A percentile compares a stretch with the other conserved stretches of the same genome.
Conservation (phyloP, 352 stramenopile species). For the Albugo candida region DNA sequence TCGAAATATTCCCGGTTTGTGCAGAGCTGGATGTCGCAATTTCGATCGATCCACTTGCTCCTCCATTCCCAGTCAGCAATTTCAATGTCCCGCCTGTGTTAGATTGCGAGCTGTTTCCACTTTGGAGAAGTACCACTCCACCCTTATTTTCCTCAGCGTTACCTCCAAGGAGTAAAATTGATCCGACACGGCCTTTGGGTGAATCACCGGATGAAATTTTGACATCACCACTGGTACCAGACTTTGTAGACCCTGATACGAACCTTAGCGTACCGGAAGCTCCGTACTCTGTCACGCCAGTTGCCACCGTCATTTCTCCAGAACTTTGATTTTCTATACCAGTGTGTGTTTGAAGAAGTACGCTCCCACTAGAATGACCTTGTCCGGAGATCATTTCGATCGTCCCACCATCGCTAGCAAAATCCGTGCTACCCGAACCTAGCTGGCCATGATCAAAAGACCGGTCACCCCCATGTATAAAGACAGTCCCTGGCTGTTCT, state of each 20-base stretch:
- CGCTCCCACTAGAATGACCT: background rate
- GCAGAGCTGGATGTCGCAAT: constrained; percentile 1
- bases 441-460: no score
- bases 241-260: background rate
- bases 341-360: background rate
- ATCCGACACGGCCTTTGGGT: background rate
- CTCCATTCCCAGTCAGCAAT: constrained; percentile 11
- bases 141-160: constrained; percentile 13
- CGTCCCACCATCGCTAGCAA: no score
- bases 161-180: background rate
- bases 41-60: background rate
- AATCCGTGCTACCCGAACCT: no score
- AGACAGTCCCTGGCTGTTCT: background rate
- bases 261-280: constrained; percentile 1
- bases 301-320: background rate
- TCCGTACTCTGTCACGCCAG: background rate
- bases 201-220: constrained; percentile 1
- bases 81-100: constrained; percentile 20
- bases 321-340: background rate
- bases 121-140: constrained; percentile 5
- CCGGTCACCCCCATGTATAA: constrained; percentile 1
- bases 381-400: no score
- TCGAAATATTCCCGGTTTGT: constrained; percentile 6
- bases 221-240: background rate
- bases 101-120: constrained; percentile 17